phyloP scores from a whole-genome alignment of 2,329 filamentous ascomycete genomes.

The Epichloe aotearoae region DNA sequence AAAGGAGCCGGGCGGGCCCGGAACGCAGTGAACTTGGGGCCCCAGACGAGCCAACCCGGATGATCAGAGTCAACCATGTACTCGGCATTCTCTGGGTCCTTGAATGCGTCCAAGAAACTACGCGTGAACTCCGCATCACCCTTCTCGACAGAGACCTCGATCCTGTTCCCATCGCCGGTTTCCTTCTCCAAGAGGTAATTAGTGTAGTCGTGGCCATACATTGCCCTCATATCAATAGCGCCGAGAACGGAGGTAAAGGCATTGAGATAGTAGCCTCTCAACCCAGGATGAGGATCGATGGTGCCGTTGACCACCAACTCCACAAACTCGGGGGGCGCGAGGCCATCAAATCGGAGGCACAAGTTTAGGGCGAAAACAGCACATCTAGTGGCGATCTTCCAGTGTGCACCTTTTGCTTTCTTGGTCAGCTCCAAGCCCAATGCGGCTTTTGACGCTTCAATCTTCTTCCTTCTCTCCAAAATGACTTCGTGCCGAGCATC shows the following conservation, averaged over 20 bases:
- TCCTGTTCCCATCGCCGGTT: constrained; percentile 54
- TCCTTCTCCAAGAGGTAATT: constrained; percentile 78
- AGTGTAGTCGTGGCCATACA: constrained; percentile 75
- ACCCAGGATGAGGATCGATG: constrained; percentile 78
- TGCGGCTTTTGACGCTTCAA: constrained; percentile 72
- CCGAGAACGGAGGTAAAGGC: constrained; percentile 67
- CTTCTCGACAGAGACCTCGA: constrained; percentile 59
- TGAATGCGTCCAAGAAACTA: constrained; percentile 66
- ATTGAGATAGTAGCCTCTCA: constrained; percentile 69
- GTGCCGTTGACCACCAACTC: constrained; percentile 71
- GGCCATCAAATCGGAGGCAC: constrained; percentile 78
- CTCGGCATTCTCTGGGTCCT: constrained; percentile 50
- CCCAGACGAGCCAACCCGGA: constrained; percentile 95
- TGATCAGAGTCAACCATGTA: constrained; percentile 89
- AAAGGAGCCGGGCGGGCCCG: constrained; percentile 56
- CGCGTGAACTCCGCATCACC: constrained; percentile 68
- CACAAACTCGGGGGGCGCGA: constrained; percentile 73
- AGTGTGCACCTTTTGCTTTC: constrained; percentile 68
- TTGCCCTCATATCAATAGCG: constrained; percentile 74
- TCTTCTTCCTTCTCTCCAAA: constrained; percentile 56
- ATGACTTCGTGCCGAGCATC: constrained; percentile 54
- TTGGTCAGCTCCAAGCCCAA: constrained; percentile 73
- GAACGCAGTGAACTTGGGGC: constrained; percentile 70
- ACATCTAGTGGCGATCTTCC: constrained; percentile 88
- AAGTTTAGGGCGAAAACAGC: constrained; percentile 84